phyloP scores from a whole-genome alignment of 768 basidiomycete species.

The Tulasnella sp. region DNA sequence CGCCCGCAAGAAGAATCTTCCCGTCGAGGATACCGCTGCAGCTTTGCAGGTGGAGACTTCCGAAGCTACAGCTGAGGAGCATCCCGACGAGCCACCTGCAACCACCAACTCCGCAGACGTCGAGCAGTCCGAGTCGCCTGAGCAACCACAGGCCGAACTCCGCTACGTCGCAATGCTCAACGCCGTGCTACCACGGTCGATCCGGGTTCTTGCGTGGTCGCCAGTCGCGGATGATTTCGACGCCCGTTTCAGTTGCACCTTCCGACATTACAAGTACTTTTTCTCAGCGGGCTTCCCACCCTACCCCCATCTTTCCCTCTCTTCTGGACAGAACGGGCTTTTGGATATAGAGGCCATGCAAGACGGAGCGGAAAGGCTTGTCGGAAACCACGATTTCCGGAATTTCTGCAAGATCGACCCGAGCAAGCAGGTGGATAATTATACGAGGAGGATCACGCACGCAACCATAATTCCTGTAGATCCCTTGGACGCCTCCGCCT shows the following conservation, averaged over 20 bases:
- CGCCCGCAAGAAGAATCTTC: conserved; percentile 34
- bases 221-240: conserved; percentile 80
- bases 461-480: conserved; percentile 63
- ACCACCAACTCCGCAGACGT: not conserved
- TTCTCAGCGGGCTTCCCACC: conserved; percentile 56
- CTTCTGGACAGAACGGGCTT: conserved; percentile 39
- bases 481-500: conserved; percentile 35
- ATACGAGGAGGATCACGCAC: conserved; percentile 65
- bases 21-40: conserved; percentile 37
- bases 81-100: not conserved
- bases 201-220: conserved; percentile 93
- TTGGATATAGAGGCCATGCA: conserved; percentile 79
- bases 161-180: conserved; percentile 83
- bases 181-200: conserved; percentile 82
- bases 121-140: not conserved
- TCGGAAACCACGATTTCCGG: conserved; percentile 93
- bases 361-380: conserved; percentile 66
- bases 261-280: conserved; percentile 97
- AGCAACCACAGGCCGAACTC: conserved; percentile 53
- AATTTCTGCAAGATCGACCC: conserved; percentile 95
- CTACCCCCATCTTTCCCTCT: conserved; percentile 9
- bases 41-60: conserved; percentile 36
- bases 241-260: conserved; percentile 82
- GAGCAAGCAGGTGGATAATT: conserved; percentile 84
- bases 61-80: not conserved